Conservation (phyloP, 2,329 filamentous ascomycete species). For the Zymoseptoria pseudotritici region DNA sequence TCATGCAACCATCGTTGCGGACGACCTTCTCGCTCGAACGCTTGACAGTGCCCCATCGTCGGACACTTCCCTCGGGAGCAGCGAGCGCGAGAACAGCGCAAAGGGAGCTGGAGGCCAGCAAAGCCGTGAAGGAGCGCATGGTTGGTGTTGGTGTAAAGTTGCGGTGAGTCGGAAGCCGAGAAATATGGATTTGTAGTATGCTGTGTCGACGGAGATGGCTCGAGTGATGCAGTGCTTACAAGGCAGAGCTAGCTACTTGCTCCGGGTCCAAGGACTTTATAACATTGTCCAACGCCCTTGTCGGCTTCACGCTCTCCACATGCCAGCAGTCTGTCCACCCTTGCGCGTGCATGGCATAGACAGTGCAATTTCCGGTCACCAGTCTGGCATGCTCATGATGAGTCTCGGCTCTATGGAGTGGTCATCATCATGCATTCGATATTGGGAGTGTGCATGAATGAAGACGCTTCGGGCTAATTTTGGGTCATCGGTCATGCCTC, state of each 20-base stretch:
- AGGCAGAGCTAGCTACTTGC: neutral
- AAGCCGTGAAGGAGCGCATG: constrained; percentile 18
- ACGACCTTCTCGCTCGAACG: constrained; percentile 12
- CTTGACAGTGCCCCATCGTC: constrained; percentile 8
- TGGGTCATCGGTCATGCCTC: neutral
- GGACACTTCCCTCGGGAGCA: constrained; percentile 2
- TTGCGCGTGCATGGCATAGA: neutral
- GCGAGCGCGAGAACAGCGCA: constrained; percentile 9
- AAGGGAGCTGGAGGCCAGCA: constrained; percentile 11
- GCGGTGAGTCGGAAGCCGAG: constrained; percentile 2
- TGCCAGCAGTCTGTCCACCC: neutral
- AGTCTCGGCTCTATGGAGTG: neutral
- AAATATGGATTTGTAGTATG: neutral
- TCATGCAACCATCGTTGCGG: constrained; percentile 20
- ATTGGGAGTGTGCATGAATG: neutral
- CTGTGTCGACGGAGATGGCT: neutral
- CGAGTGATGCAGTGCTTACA: neutral
- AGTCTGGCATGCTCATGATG: neutral
- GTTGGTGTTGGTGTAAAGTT: constrained; percentile 1
- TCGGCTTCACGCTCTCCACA: neutral
- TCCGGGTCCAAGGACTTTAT: neutral
- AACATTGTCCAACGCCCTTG: neutral
- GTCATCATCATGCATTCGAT: neutral
- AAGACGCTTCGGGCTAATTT: neutral
- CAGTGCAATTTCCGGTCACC: neutral